A percentile compares a stretch with the other conserved stretches of the same genome.
Evolutionary conservation across 306 rosid genomes (phyloP).

Genomic region (Inga oerstediana): DNA sequence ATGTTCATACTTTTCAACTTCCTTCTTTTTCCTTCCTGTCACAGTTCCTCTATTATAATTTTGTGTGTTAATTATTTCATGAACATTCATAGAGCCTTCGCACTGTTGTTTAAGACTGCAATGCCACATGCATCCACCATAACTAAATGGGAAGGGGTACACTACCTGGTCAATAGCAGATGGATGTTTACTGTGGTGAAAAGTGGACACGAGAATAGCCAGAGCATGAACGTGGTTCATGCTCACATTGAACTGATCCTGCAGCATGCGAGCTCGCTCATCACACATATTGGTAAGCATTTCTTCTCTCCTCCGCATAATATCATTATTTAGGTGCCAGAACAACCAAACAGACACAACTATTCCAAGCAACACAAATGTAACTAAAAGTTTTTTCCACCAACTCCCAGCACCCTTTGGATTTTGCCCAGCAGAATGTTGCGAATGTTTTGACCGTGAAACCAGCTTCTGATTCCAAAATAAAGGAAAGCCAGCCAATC

Average conservation of each 20-base stretch:
- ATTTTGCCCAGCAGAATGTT: slow-evolving; percentile 41
- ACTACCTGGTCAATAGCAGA: slow-evolving; percentile 92
- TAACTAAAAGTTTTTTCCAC: slow-evolving; percentile 64
- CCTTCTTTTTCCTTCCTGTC: neutral
- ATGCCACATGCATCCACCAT: neutral
- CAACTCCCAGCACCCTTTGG: slow-evolving; percentile 71
- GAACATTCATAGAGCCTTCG: too few relatives aligned
- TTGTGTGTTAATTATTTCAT: neutral
- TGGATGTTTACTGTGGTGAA: slow-evolving; percentile 89
- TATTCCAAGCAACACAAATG: slow-evolving; percentile 59
- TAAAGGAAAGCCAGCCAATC: slow-evolving; percentile 45
- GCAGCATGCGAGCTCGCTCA: slow-evolving; percentile 96
- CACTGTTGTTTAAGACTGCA: neutral
- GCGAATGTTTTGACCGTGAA: slow-evolving; percentile 45
- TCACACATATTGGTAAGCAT: slow-evolving; percentile 95
- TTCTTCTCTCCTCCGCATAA: slow-evolving; percentile 64
- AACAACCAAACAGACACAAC: slow-evolving; percentile 62
- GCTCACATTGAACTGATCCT: slow-evolving; percentile 97
- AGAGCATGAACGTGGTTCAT: slow-evolving; percentile 93
- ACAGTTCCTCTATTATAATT: neutral
- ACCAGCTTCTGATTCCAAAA: slow-evolving; percentile 47
- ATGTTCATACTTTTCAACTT: slow-evolving; percentile 16
- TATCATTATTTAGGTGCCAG: slow-evolving; percentile 56
- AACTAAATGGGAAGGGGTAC: neutral
- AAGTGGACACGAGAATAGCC: slow-evolving; percentile 92